Conservation (phyloP, 176 grass and related monocot species). For the Raddia guianensis region DNA sequence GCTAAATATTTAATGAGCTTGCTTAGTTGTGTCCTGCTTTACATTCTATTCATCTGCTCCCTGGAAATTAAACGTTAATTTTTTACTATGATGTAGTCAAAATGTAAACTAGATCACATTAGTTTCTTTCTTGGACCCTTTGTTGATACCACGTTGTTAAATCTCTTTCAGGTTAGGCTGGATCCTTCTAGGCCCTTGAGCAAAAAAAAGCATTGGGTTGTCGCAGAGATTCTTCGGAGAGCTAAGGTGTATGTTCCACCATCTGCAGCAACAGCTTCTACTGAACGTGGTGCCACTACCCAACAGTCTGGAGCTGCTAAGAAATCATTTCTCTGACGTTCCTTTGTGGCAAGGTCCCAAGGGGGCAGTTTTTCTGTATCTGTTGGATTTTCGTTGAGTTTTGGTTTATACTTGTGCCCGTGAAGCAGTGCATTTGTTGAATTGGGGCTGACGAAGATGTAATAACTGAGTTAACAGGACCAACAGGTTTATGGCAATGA, state of each 20-base stretch:
- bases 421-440: background rate
- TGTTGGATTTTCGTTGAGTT: conserved; percentile 11
- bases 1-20: background rate
- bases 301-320: conserved; percentile 24
- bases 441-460: conserved; percentile 11
- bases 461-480: conserved; percentile 18
- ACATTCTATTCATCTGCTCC: conserved; percentile 16
- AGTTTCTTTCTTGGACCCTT: background rate
- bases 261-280: conserved; percentile 37
- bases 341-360: background rate
- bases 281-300: background rate
- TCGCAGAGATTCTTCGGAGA: conserved; percentile 82
- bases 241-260: conserved; percentile 77
- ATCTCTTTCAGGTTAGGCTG: conserved; percentile 68
- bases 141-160: background rate
- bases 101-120: background rate
- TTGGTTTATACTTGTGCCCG: background rate
- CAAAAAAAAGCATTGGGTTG: conserved; percentile 75
- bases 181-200: conserved; percentile 89
- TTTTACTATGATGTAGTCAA: background rate
- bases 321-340: conserved; percentile 37
- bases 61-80: background rate
- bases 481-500: conserved; percentile 4
- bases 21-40: background rate
- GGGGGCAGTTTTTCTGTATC: background rate